Evolutionary conservation across 2,329 filamentous ascomycete genomes (phyloP).

Genomic region (Paracorniculantispora psalliotae): DNA sequence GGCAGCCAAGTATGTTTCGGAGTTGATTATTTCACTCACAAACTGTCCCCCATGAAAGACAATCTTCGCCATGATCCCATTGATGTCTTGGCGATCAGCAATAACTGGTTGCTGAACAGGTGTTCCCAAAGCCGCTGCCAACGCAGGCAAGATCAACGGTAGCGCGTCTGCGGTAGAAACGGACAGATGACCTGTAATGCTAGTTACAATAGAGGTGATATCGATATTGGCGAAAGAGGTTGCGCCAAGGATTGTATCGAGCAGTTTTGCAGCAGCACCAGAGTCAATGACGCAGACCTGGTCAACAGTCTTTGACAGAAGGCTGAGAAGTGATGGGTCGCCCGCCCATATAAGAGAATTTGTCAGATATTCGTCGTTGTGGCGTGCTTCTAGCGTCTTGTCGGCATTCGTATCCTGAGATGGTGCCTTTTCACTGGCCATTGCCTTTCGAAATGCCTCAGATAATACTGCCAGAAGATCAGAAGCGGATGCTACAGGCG

Average conservation of each 20-base stretch:
- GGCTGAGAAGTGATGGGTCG: slow-evolving; percentile 16
- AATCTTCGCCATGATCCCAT: slow-evolving; percentile 16
- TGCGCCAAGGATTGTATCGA: slow-evolving; percentile 19
- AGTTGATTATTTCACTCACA: slow-evolving; percentile 19
- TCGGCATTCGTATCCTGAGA: background rate
- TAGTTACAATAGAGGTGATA: slow-evolving; percentile 16
- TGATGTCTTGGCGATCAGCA: slow-evolving; percentile 4
- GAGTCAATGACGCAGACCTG: slow-evolving; percentile 18
- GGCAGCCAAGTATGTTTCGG: slow-evolving; percentile 4
- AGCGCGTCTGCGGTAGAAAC: slow-evolving; percentile 13
- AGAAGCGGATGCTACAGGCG: background rate
- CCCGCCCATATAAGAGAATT: background rate
- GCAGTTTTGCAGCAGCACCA: slow-evolving; percentile 18
- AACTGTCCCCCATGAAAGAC: slow-evolving; percentile 18
- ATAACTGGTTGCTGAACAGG: slow-evolving; percentile 4
- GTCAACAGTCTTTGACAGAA: slow-evolving; percentile 17
- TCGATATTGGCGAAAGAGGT: slow-evolving; percentile 18
- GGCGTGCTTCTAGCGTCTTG: background rate
- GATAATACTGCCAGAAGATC: slow-evolving; percentile 3
- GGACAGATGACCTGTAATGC: slow-evolving; percentile 17
- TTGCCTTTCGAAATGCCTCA: background rate
- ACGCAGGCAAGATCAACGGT: slow-evolving; percentile 21
- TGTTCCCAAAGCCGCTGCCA: slow-evolving; percentile 18
- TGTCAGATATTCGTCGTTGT: background rate
- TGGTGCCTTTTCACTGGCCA: background rate